Evolutionary conservation across 306 rosid genomes (phyloP).

Genomic region (Chamaecrista fasciculata): DNA sequence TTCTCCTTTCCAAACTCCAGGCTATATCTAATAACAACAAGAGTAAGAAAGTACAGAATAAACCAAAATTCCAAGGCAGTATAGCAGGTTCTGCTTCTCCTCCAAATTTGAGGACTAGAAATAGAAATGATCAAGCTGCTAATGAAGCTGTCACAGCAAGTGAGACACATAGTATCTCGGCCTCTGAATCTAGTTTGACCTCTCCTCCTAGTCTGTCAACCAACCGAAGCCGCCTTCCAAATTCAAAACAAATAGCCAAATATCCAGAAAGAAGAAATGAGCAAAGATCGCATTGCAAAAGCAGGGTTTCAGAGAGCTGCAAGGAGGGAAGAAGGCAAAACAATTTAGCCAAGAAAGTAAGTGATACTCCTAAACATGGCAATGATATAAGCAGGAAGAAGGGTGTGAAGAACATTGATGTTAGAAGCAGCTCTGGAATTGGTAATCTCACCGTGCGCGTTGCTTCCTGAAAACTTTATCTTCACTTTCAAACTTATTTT

Average conservation of each 20-base stretch:
- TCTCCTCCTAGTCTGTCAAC: constrained; percentile 32
- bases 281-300: constrained; percentile 33
- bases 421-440: constrained; percentile 41
- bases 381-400: constrained; percentile 34
- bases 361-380: constrained; percentile 31
- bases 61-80: constrained; percentile 35
- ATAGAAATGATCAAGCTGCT: constrained; percentile 26
- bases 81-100: constrained; percentile 28
- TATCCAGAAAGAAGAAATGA: constrained; percentile 31
- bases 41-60: constrained; percentile 31
- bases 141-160: constrained; percentile 18
- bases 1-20: constrained; percentile 30
- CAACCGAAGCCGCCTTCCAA: constrained; percentile 15
- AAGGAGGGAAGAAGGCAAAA: constrained; percentile 33
- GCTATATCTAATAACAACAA: constrained; percentile 30
- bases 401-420: constrained; percentile 28
- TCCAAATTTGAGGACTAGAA: constrained; percentile 31
- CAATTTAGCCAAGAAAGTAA: constrained; percentile 34
- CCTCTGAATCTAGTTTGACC: constrained; percentile 30
- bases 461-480: constrained; percentile 43
- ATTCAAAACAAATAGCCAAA: constrained; percentile 14
- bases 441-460: constrained; percentile 50
- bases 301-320: constrained; percentile 27
- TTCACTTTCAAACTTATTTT: background rate
- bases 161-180: constrained; percentile 14